Base-by-base conservation (phyloP, 1,139 yeast genomes). In the Geotrichum fermentans region DNA sequence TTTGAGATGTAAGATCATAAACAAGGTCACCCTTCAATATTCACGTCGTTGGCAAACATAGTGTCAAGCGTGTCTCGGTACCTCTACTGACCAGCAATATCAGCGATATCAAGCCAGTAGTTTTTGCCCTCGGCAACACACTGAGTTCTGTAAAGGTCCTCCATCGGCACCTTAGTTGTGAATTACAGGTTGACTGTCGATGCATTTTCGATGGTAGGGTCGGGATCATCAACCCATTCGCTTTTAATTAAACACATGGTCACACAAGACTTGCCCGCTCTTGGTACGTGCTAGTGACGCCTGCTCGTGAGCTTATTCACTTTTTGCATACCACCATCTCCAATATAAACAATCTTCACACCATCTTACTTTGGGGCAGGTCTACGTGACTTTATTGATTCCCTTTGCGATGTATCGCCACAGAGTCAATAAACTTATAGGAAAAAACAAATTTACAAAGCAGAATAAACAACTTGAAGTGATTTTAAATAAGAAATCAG, bases 21-120 rank as follows among this genome's bases (percentile, higher is more conserved):
- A 88, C 96, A 55, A 89, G 71, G 48, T n/a, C 87, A 89, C 17
- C 96, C 97, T 65, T 88, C 95, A 43, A 96, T 96, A 10, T 90
- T 82, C 58, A 94, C 77, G 81, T 88, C 88, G 60, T 85, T 58
- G 41, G 59, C 85, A 53, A 61, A 65, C 46, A 63, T 53, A 22
- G 67, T 57, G 66, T 88, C 96, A 64, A 96, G 55, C 65, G 67
- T 65, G 39, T 66, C 70, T 24, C 70, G 54, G 54, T 67, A 67
- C 51, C 67, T 71, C 47, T 67, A 70, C 56, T 67, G 71, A 16
- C 71, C 71, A 1, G 71, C 71, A 14, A 69, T 67, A 47, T 68
- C 71, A 40, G 66, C 56, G 30, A 67, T 62, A 52, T 67, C 68
- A 20, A 66, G 56, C 13, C 64, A 55, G 53, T 59, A 65, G 13